Percentiles rank a stretch among this genome's conserved stretches.
Conservation (phyloP, 2,329 filamentous ascomycete genomes). For the Calycina herbarum region DNA sequence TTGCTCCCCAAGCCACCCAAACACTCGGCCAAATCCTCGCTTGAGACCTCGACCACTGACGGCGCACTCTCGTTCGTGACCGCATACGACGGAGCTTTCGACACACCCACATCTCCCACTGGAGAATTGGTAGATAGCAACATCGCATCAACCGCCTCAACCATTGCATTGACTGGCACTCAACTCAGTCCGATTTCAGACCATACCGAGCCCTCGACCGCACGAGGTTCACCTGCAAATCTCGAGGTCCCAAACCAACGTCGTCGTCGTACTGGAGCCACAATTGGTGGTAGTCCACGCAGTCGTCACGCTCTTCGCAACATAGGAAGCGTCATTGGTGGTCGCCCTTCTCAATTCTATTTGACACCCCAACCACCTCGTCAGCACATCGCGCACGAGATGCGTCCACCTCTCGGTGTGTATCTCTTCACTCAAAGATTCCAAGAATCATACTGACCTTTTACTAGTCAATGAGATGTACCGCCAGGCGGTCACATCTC, state of each 20-base stretch:
- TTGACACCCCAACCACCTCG: not conserved
- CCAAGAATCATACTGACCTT: not conserved
- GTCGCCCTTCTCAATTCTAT: not conserved
- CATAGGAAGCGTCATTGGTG: not conserved
- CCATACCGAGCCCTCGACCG: not conserved
- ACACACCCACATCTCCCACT: not conserved
- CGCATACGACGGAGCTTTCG: not conserved
- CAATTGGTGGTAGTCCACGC: not conserved
- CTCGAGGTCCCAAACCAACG: not conserved
- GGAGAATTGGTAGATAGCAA: not conserved
- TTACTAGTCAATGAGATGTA: not conserved
- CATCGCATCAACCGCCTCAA: not conserved
- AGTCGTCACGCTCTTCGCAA: not conserved
- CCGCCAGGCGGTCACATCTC: not conserved
- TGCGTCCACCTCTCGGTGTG: not conserved
- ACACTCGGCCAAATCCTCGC: not conserved
- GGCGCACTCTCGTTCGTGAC: not conserved
- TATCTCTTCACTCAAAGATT: not conserved
- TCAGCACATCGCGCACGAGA: not conserved
- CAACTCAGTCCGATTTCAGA: not conserved
- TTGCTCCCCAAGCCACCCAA: not conserved
- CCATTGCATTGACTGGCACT: not conserved
- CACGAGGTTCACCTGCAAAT: not conserved
- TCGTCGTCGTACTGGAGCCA: not conserved
- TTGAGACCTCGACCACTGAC: not conserved